Conservation (phyloP, 805 yeast species). For the Candida caryicola region DNA sequence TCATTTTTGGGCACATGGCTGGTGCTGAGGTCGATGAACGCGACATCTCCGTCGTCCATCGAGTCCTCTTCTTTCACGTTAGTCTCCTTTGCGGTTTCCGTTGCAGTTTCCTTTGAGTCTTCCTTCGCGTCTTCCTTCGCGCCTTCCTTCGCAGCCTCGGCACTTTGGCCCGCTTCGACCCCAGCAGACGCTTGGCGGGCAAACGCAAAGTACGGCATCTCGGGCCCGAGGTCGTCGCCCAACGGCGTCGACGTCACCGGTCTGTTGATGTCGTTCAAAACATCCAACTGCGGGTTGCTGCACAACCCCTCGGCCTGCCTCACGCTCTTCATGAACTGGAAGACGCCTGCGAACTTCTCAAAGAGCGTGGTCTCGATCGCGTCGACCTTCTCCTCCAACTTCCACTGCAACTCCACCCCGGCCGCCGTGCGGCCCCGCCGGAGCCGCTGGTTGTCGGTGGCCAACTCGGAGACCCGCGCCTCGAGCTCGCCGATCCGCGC, state of each 20-base stretch:
- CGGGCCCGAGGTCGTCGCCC: not conserved
- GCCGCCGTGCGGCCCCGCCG: slow-evolving; percentile 33
- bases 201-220: not conserved
- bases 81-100: not conserved
- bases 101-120: not conserved
- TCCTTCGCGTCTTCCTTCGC: not conserved
- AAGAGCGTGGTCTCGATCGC: slow-evolving; percentile 41
- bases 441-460: slow-evolving; percentile 47
- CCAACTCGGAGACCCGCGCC: slow-evolving; percentile 45
- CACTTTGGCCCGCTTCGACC: no score
- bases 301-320: slow-evolving; percentile 41
- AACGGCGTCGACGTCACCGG: slow-evolving; percentile 5
- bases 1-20: not conserved
- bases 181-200: not conserved
- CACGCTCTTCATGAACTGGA: slow-evolving; percentile 39
- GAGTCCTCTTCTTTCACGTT: not conserved
- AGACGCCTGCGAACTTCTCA: slow-evolving; percentile 44
- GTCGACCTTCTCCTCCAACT: slow-evolving; percentile 36
- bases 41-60: not conserved
- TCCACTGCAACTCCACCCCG: slow-evolving; percentile 18
- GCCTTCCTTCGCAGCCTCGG: not conserved
- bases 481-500: slow-evolving; percentile 53
- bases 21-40: not conserved
- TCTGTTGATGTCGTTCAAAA: slow-evolving; percentile 6
- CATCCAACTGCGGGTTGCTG: slow-evolving; percentile 16